Evolutionary conservation across 163 green algal species (phyloP).

Genomic region (Chloroidium sp.): DNA sequence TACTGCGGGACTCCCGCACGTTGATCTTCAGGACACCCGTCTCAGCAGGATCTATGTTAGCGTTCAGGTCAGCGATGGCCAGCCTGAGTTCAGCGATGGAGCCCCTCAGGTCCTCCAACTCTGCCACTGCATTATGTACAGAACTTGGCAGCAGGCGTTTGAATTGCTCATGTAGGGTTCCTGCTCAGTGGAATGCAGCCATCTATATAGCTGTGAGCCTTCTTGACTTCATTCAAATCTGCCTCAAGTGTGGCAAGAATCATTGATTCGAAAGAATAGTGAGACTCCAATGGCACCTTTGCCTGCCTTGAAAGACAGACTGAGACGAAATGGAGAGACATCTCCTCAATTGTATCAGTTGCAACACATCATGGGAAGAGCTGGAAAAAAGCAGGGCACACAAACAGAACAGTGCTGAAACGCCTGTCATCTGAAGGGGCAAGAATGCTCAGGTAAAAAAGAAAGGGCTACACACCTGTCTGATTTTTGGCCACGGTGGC

Average conservation of each 20-base stretch:
- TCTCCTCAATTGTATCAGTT: neutral
- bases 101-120: constrained; percentile 11
- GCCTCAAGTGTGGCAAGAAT: too few species aligned
- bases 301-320: neutral
- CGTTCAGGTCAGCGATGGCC: neutral
- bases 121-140: constrained; percentile 3
- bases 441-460: neutral
- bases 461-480: neutral
- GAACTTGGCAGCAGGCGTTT: too few species aligned
- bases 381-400: neutral
- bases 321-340: neutral
- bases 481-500: neutral
- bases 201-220: too few species aligned
- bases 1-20: constrained; percentile 10
- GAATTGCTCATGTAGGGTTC: too few species aligned
- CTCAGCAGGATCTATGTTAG: constrained; percentile 8
- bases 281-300: too few species aligned
- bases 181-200: too few species aligned
- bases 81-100: constrained; percentile 8
- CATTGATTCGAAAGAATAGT: too few species aligned
- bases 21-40: constrained; percentile 8
- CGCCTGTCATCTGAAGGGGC: too few species aligned
- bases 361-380: neutral
- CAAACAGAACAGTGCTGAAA: too few species aligned
- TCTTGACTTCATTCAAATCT: too few species aligned